Percentiles rank a stretch among this genome's conserved stretches.
Conservation (phyloP, 1,284 basidiomycete species). For the Mycena sp. region DNA sequence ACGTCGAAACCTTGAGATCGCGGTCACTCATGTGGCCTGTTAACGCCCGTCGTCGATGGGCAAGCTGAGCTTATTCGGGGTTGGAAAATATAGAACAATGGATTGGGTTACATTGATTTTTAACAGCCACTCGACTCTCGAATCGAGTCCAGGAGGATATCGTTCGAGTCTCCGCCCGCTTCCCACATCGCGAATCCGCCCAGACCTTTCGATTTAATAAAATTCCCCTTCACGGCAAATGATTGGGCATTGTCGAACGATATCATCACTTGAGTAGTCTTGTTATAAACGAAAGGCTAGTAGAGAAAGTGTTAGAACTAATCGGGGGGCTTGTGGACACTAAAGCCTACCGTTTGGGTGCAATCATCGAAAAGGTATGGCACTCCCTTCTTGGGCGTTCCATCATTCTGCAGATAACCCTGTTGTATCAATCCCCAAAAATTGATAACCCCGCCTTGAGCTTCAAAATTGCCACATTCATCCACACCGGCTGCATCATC, state of each 20-base stretch:
- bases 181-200: slow-evolving; percentile 68
- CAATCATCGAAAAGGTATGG: slow-evolving; percentile 66
- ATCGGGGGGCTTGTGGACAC: not conserved
- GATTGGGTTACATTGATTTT: too few species aligned
- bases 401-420: slow-evolving; percentile 62
- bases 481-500: slow-evolving; percentile 51
- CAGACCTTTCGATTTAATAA: slow-evolving; percentile 49
- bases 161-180: slow-evolving; percentile 57
- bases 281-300: slow-evolving; percentile 79
- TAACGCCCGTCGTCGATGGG: too few species aligned
- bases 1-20: too few species aligned
- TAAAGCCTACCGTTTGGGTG: slow-evolving; percentile 64
- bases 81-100: not conserved
- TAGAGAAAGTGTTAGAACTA: not conserved
- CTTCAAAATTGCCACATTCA: slow-evolving; percentile 49
- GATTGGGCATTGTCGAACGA: slow-evolving; percentile 62
- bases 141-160: slow-evolving; percentile 59
- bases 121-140: slow-evolving; percentile 26
- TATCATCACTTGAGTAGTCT: slow-evolving; percentile 60
- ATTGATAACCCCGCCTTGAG: slow-evolving; percentile 58
- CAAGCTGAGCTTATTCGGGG: too few species aligned
- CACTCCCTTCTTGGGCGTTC: slow-evolving; percentile 59
- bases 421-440: slow-evolving; percentile 65
- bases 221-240: slow-evolving; percentile 53
- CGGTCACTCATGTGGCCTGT: too few species aligned